Evolutionary conservation across 164 flowering plant species (phyloP).

Genomic region (Malania oleifera): DNA sequence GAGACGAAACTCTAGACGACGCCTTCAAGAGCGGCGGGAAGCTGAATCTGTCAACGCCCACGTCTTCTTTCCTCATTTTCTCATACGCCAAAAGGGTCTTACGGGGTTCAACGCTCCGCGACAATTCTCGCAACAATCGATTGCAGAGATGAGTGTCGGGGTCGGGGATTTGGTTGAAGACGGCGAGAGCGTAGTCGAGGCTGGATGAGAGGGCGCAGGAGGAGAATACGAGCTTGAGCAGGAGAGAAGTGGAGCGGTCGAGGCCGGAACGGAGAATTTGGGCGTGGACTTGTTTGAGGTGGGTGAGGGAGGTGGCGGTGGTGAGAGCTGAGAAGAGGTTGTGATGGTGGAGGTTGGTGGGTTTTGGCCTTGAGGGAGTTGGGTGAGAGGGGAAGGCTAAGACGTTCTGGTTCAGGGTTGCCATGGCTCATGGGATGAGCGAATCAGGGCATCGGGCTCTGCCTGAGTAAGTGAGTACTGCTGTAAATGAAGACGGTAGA

Average conservation of each 20-base stretch:
- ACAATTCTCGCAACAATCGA: slow-evolving; percentile 37
- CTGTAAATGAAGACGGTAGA: no score
- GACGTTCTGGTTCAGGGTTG: slow-evolving; percentile 11
- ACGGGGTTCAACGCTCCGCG: slow-evolving; percentile 35
- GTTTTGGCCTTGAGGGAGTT: slow-evolving; percentile 6
- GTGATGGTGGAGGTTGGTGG: slow-evolving; percentile 14
- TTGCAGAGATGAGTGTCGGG: slow-evolving; percentile 26
- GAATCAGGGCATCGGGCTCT: no score
- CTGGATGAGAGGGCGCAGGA: slow-evolving; percentile 33
- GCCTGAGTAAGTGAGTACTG: no score
- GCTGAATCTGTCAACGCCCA: slow-evolving; percentile 45
- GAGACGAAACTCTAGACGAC: slow-evolving; percentile 24
- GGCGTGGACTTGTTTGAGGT: slow-evolving; percentile 57
- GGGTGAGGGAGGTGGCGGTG: slow-evolving; percentile 33
- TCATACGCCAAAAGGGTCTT: slow-evolving; percentile 40
- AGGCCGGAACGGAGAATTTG: slow-evolving; percentile 37
- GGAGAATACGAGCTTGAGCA: slow-evolving; percentile 32
- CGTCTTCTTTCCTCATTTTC: slow-evolving; percentile 34
- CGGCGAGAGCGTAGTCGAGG: slow-evolving; percentile 48
- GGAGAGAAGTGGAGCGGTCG: slow-evolving; percentile 27
- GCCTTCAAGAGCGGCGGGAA: slow-evolving; percentile 69
- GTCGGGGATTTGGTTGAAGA: slow-evolving; percentile 33
- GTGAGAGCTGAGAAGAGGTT: slow-evolving; percentile 25
- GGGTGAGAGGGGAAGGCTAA: slow-evolving; percentile 15
- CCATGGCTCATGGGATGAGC: no score